Conservation (phyloP, 169 alveolate genomes). For the Plasmodium ovale region DNA sequence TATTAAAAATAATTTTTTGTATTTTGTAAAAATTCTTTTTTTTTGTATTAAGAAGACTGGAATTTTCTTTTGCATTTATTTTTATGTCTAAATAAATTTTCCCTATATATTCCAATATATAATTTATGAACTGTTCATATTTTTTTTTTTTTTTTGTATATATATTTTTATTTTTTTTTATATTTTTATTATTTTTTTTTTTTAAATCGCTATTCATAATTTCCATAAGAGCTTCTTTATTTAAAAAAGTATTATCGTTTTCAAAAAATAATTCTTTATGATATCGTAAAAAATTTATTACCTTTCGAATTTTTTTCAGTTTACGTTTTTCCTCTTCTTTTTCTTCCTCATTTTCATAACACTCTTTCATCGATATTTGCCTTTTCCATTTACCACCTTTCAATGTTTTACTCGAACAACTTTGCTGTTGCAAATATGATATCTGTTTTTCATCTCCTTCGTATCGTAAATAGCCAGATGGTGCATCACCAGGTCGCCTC, state of each 20-base stretch:
- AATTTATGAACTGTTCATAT: slow-evolving; percentile 29
- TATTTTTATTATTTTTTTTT: not conserved
- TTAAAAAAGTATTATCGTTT: slow-evolving; percentile 3
- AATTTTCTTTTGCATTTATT: slow-evolving; percentile 25
- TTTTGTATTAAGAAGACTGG: slow-evolving; percentile 21
- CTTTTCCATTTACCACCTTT: slow-evolving; percentile 1
- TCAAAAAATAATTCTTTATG: slow-evolving; percentile 1
- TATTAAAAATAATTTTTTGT: slow-evolving; percentile 67
- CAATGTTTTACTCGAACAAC: not conserved
- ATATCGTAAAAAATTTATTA: slow-evolving; percentile 14
- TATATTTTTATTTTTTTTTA: not conserved
- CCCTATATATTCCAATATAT: slow-evolving; percentile 69
- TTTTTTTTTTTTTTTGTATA: not conserved
- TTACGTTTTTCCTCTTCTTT: slow-evolving; percentile 9
- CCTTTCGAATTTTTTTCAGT: slow-evolving; percentile 19
- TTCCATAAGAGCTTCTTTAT: slow-evolving; percentile 11
- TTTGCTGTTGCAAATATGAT: not conserved
- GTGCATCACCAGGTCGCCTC: too few species aligned
- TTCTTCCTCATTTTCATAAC: too few species aligned
- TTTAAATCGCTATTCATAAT: slow-evolving; percentile 5
- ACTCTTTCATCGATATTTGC: too few species aligned
- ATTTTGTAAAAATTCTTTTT: slow-evolving; percentile 27
- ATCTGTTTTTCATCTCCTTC: not conserved
- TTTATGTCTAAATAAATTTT: slow-evolving; percentile 60
- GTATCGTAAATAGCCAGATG: not conserved